These are phyloP conservation scores for Mangifera indica DNA, from an alignment of 345 rosid species.

Conservation along the genomic window DNA sequence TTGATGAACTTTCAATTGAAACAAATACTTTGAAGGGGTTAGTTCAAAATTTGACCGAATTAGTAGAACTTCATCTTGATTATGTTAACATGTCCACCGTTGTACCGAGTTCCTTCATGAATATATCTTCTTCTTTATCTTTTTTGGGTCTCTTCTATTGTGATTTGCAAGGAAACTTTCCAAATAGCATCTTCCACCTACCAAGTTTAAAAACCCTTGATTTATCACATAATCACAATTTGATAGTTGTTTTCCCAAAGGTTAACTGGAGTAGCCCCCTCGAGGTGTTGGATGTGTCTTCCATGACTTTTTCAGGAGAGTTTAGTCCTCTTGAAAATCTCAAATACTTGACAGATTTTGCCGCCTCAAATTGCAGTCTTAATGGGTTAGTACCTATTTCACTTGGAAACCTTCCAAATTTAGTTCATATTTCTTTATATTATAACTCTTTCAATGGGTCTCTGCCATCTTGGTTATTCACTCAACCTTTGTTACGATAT, in stretches of 20 bases:
- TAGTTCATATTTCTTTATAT: neutral
- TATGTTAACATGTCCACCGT: neutral
- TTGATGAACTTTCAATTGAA: neutral
- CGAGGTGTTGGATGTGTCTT: neutral
- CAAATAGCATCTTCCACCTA: neutral
- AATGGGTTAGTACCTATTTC: neutral
- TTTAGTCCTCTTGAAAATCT: neutral
- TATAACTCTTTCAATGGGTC: slow-evolving; percentile 17
- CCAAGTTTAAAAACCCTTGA: neutral
- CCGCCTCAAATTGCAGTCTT: neutral
- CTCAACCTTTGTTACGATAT: neutral
- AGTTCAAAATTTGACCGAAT: neutral
- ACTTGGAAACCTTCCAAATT: neutral
- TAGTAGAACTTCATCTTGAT: neutral
- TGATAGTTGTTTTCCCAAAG: slow-evolving; percentile 9
- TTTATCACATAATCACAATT: neutral
- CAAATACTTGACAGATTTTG: neutral
- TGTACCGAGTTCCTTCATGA: neutral
- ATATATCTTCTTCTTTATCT: neutral
- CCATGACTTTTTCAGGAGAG: neutral
- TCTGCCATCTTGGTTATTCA: slow-evolving; percentile 21
- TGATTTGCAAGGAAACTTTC: neutral
- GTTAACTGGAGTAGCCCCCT: neutral
- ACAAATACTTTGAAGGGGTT: neutral
- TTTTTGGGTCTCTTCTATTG: neutral